Conservation (phyloP, 495 filamentous ascomycete genomes). For the Bombardia bombarda region DNA sequence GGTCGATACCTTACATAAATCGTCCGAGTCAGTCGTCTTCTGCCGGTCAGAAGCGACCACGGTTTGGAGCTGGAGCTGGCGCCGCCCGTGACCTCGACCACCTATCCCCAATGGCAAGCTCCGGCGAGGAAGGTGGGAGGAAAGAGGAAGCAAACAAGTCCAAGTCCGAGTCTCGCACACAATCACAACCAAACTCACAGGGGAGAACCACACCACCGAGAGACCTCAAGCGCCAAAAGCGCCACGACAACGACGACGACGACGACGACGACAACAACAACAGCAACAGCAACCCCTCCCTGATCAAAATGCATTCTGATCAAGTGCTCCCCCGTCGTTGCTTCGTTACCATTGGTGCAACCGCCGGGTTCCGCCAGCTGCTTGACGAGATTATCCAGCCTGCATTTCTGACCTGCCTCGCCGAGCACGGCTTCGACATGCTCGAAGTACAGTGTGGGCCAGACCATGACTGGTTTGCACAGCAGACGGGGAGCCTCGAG, state of each 20-base stretch:
- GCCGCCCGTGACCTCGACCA: too few relatives aligned
- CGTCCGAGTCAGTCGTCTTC: too few relatives aligned
- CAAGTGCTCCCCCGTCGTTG: constrained; percentile 14
- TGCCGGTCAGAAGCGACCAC: too few relatives aligned
- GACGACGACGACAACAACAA: not conserved
- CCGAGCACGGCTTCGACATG: constrained; percentile 48
- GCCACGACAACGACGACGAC: not conserved
- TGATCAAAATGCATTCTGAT: too few relatives aligned
- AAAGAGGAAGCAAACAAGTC: too few relatives aligned
- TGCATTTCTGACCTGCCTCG: constrained; percentile 51
- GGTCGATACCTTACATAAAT: too few relatives aligned
- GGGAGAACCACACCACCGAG: not conserved
- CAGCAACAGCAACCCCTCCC: not conserved
- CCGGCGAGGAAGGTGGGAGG: too few relatives aligned
- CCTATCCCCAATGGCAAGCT: too few relatives aligned
- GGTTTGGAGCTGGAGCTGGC: too few relatives aligned
- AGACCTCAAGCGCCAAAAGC: constrained; percentile 1
- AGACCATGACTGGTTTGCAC: constrained; percentile 26
- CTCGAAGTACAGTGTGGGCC: constrained; percentile 73
- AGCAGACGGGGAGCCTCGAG: constrained; percentile 8
- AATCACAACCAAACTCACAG: not conserved
- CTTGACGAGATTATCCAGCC: constrained; percentile 55
- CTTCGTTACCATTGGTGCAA: constrained; percentile 89
- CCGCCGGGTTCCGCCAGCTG: constrained; percentile 69
- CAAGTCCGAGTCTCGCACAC: too few relatives aligned